Conservation (phyloP, 495 filamentous ascomycete species). For the Lasiosphaeria ovina region DNA sequence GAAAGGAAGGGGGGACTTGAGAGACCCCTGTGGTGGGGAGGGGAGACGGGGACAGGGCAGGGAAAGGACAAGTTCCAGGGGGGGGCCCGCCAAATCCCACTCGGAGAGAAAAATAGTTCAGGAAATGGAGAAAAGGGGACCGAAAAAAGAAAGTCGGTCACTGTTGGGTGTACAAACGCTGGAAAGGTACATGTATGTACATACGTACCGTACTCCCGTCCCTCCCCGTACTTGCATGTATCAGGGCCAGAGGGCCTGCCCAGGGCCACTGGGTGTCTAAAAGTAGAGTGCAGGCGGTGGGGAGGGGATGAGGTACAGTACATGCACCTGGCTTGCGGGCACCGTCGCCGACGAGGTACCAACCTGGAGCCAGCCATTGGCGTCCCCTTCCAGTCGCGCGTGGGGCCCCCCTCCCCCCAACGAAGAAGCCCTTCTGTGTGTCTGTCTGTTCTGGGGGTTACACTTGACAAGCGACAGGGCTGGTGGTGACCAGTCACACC, state of each 20-base stretch:
- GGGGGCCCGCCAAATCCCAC: conserved; percentile 10
- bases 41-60: conserved; percentile 3
- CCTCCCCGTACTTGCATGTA: conserved; percentile 11
- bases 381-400: too few species aligned
- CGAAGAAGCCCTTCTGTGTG: not conserved
- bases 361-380: too few species aligned
- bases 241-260: conserved; percentile 22
- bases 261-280: conserved; percentile 16
- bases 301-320: conserved; percentile 20
- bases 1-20: conserved; percentile 3
- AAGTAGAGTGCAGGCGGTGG: conserved; percentile 25
- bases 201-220: too few species aligned
- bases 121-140: conserved; percentile 18
- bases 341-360: too few species aligned
- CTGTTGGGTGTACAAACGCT: conserved; percentile 22
- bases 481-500: conserved; percentile 26
- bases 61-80: not conserved
- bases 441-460: conserved; percentile 15
- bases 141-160: too few species aligned
- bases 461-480: conserved; percentile 19
- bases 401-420: conserved; percentile 10
- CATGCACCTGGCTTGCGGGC: conserved; percentile 6
- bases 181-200: too few species aligned
- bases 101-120: conserved; percentile 24
- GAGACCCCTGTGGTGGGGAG: conserved; percentile 4